These are phyloP conservation scores for Fomitiporia mediterranea DNA, from an alignment of 1,284 basidiomycete species.

Conservation along the genomic window DNA sequence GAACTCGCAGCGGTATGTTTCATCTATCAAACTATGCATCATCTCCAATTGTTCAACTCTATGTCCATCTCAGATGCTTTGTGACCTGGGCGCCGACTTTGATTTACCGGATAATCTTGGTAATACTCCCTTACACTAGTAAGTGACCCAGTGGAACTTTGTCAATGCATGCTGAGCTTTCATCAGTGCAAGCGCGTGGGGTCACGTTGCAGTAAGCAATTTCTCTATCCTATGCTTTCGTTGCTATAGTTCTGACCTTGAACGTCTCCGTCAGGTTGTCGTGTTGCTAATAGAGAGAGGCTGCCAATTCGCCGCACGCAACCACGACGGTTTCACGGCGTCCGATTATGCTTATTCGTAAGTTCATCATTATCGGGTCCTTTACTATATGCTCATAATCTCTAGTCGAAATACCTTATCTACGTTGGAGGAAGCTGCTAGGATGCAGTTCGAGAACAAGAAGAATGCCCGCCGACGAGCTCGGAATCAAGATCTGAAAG, in stretches of 20 bases:
- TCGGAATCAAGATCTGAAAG: conserved; percentile 59
- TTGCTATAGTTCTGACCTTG: conserved; percentile 14
- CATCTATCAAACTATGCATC: conserved; percentile 13
- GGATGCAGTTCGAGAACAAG: conserved; percentile 69
- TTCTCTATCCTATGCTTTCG: conserved; percentile 1
- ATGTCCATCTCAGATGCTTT: conserved; percentile 60
- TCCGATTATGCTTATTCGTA: conserved; percentile 91
- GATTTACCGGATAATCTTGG: conserved; percentile 87
- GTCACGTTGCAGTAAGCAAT: conserved; percentile 64
- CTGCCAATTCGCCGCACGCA: conserved; percentile 75
- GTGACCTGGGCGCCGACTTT: conserved; percentile 83
- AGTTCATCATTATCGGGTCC: conserved; percentile 30
- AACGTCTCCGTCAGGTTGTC: conserved; percentile 52
- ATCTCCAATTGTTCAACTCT: conserved; percentile 21
- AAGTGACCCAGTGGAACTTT: conserved; percentile 31
- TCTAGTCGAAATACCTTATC: conserved; percentile 62
- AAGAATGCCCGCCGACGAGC: conserved; percentile 66
- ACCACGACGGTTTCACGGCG: conserved; percentile 88
- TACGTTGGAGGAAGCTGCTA: conserved; percentile 71
- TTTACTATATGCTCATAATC: conserved; percentile 15
- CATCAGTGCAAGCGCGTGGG: conserved; percentile 78
- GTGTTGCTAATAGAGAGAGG: conserved; percentile 86
- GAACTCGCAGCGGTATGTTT: conserved; percentile 74
- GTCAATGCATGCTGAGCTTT: conserved; percentile 16
- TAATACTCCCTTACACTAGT: conserved; percentile 93